Evolutionary conservation across 2,329 filamentous ascomycete genomes (phyloP), one percentile per base, ranked within the genome.

Genomic region (Cladophialophora chaetospira): DNA sequence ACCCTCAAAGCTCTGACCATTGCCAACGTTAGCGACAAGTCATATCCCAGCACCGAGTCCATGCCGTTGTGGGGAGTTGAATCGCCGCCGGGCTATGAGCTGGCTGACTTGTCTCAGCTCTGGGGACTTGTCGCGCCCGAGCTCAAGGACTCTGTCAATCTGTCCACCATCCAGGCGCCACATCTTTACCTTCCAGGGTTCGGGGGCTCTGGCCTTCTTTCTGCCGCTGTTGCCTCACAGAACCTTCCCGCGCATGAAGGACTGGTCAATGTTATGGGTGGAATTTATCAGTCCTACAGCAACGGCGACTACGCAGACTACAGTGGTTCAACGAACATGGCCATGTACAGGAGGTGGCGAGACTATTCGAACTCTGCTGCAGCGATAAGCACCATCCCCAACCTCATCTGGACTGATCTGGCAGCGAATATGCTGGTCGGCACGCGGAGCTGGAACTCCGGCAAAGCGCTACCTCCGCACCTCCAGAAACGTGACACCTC

Each of bases 401-500:
- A 78, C 58, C 65, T 77, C 0, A 69, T 79, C 4, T 79, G 74
- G 72, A 79, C 76, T 0, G 76, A 80, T 53, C 53, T 75, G 5
- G 70, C 72, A 1, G 71, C 77, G 1, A 76, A 74, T n/a, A 66
- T 72, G 1, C 71, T 78, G 0, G 68, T 77, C 0, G 76, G 77
- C 3, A 77, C 73, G 2, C 71, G 55, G 53, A 61, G 28, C 28
- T 63, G 53, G 35, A 11, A 19, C n/a, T 43, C 56, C 8, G 38
- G 46, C 29, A 43, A 29, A 3, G 21, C 23, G 9, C 26, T 55
- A 21, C 55, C 58, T 29, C 17, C 50, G 17, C 58, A 61, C 36
- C 55, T 61, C 43, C 31, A 55, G 53, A 51, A 58, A 53, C 44
- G 45, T 55, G 13, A 51, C 26, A 21, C 58, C 55, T 43, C 57